Evolutionary conservation across 805 yeast genomes (phyloP).

Genomic region (Candida maesae): DNA sequence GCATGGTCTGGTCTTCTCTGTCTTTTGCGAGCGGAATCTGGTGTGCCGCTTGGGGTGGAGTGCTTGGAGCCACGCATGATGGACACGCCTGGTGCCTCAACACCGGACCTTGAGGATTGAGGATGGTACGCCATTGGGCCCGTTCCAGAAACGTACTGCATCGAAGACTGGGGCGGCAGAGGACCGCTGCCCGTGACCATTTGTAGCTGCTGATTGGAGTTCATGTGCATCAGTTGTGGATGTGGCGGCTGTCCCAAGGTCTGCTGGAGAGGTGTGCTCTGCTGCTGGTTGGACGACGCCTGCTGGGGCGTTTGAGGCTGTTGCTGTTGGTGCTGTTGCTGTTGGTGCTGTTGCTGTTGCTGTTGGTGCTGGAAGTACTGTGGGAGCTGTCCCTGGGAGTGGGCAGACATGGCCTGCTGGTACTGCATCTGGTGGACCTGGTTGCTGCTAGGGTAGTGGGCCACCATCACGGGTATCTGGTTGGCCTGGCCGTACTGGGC

Average conservation of each 20-base stretch:
- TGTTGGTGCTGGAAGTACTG: no score
- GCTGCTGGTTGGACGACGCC: constrained; percentile 7
- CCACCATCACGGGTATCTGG: constrained; percentile 21
- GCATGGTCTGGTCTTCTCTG: constrained; percentile 27
- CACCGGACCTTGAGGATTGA: constrained; percentile 23
- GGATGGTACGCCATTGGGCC: constrained; percentile 19
- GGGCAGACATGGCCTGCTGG: constrained; percentile 12
- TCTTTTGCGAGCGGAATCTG: constrained; percentile 25
- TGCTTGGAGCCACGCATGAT: constrained; percentile 10
- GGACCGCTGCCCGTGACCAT: constrained; percentile 9
- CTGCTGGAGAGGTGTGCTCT: constrained; percentile 8
- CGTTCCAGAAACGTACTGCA: constrained; percentile 1
- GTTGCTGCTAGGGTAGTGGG: constrained; percentile 19
- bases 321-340: constrained; percentile 9
- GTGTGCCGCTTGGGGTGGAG: constrained; percentile 11
- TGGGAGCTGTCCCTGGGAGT: no score
- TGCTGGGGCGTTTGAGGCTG: constrained; percentile 7
- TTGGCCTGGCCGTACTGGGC: neutral
- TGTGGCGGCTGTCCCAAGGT: constrained; percentile 10
- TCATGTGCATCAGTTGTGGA: constrained; percentile 7
- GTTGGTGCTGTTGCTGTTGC: constrained; percentile 7
- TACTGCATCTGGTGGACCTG: constrained; percentile 18
- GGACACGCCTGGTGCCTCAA: constrained; percentile 12
- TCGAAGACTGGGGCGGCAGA: constrained; percentile 11
- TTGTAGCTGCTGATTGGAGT: constrained; percentile 7